phyloP scores from a whole-genome alignment of 2,329 filamentous ascomycete genomes.

The Passalora sequoiae region DNA sequence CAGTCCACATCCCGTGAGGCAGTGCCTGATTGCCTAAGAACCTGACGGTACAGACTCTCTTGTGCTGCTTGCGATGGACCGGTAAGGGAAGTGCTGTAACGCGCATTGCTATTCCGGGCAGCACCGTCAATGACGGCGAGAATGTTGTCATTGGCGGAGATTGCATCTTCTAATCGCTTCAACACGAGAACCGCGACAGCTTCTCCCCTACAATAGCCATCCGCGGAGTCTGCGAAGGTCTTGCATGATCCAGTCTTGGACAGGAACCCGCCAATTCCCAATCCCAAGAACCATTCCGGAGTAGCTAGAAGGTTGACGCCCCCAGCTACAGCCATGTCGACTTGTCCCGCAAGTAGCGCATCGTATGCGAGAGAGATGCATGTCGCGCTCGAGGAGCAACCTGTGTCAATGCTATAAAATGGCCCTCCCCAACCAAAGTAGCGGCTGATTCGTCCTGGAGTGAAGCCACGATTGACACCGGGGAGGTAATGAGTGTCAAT shows the following conservation, averaged over 20 bases:
- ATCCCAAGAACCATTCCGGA: constrained; percentile 30
- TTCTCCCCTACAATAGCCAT: constrained; percentile 33
- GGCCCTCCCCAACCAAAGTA: constrained; percentile 3
- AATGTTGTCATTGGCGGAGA: constrained; percentile 31
- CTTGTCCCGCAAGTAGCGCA: constrained; percentile 27
- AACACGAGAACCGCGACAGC: constrained; percentile 23
- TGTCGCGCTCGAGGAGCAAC: constrained; percentile 2
- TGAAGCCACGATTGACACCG: constrained; percentile 22
- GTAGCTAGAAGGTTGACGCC: constrained; percentile 34
- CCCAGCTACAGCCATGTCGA: constrained; percentile 32
- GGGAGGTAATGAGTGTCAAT: constrained; percentile 20
- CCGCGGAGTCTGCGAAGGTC: constrained; percentile 24
- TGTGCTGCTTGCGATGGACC: constrained; percentile 19
- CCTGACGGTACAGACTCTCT: constrained; percentile 24
- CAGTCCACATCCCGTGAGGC: background rate
- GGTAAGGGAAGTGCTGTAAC: constrained; percentile 27
- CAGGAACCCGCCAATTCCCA: constrained; percentile 39
- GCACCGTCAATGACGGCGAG: constrained; percentile 23
- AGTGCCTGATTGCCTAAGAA: background rate
- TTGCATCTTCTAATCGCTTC: constrained; percentile 31
- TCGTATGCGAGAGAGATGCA: constrained; percentile 30
- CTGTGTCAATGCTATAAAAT: background rate
- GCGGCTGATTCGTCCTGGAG: constrained; percentile 14
- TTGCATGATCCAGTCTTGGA: constrained; percentile 46
- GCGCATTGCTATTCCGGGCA: constrained; percentile 24